Evolutionary conservation across 2,329 filamentous ascomycete species (phyloP), one percentile per base, ranked within the genome.

Genomic region (Colletotrichum lini): DNA sequence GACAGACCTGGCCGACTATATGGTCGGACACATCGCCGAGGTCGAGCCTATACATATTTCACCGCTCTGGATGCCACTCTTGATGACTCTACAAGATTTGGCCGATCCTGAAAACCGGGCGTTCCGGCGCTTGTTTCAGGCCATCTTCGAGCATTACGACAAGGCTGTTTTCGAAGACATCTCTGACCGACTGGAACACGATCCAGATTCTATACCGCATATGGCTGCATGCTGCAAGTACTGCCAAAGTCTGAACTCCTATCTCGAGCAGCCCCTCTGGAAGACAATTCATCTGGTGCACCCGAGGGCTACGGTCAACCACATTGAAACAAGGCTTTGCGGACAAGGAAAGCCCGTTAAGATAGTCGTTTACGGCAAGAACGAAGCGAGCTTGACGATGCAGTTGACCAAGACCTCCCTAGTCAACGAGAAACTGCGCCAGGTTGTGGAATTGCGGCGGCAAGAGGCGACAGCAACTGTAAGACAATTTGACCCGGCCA

Each of bases 11-110:
- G 59, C 59, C 7, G 35, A 60, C 10, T 42, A 54, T 3, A 69
- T 72, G 26, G 47, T 63, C 21, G 4, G n/a, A 6, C 42, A 47
- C 8, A n/a, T 59, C 18, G 21, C 50, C 15, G 53, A 72, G 23
- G 69, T 72, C 21, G 50, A n/a, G 59, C 65, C 65, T 2, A 69
- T 72, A 49, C 53, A 72, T 13, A 64, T 72, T 52, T 59, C 65
- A n/a, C 26, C 45, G 3, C 10, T 72, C 18, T 72, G 69, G 69
- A 53, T 72, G 38, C 69, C 65, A 26, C 50, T 56, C 12, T 44
- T 72, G 4, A 68, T 23, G 7, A n/a, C 18, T 8, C 69, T 72
- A 10, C 69, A 72, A 21, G 69, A 72, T 35, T 52, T 72, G 16
- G 65, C 62, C 6, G 59, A 64, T 2, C 58, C 65, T 10, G 52